phyloP scores from a whole-genome alignment of 108 stramenopile genomes.

The Craspedostauros australis region DNA sequence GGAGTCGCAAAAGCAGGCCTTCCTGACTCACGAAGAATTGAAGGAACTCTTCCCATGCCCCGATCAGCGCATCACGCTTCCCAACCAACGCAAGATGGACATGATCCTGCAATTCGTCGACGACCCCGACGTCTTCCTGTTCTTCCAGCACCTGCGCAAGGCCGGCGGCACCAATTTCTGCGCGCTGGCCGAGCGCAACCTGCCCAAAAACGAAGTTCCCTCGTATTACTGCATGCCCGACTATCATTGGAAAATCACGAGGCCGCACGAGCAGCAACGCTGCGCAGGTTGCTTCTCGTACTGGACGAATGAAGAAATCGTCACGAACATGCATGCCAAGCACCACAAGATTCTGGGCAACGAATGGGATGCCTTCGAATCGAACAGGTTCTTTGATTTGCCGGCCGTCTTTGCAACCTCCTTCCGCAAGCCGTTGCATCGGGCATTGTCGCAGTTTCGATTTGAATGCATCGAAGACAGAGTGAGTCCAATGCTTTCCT shows the following conservation, averaged over 20 bases:
- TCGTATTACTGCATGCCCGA: slow-evolving; percentile 78
- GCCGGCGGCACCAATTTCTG: slow-evolving; percentile 82
- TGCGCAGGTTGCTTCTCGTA: slow-evolving; percentile 56
- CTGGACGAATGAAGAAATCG: slow-evolving; percentile 58
- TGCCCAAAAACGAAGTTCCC: slow-evolving; percentile 44
- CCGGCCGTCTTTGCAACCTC: slow-evolving; percentile 75
- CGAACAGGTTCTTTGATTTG: slow-evolving; percentile 53
- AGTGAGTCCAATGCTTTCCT: no score
- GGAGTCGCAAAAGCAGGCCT: slow-evolving; percentile 37
- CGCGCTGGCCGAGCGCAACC: slow-evolving; percentile 59
- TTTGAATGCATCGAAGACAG: slow-evolving; percentile 83
- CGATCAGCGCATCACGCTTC: slow-evolving; percentile 58
- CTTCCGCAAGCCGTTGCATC: slow-evolving; percentile 69
- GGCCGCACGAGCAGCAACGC: slow-evolving; percentile 1
- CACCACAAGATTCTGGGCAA: slow-evolving; percentile 66
- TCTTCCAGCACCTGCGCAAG: slow-evolving; percentile 80
- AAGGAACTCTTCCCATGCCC: slow-evolving; percentile 74
- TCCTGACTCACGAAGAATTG: slow-evolving; percentile 38
- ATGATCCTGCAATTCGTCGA: neutral
- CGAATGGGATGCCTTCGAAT: slow-evolving; percentile 76
- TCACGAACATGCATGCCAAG: slow-evolving; percentile 25
- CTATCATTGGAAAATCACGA: slow-evolving; percentile 25
- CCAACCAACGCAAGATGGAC: slow-evolving; percentile 54
- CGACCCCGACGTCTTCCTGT: slow-evolving; percentile 42
- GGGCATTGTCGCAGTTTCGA: slow-evolving; percentile 79